Conservation (phyloP, 1,284 basidiomycete genomes). For the Marasmius fiardii region DNA sequence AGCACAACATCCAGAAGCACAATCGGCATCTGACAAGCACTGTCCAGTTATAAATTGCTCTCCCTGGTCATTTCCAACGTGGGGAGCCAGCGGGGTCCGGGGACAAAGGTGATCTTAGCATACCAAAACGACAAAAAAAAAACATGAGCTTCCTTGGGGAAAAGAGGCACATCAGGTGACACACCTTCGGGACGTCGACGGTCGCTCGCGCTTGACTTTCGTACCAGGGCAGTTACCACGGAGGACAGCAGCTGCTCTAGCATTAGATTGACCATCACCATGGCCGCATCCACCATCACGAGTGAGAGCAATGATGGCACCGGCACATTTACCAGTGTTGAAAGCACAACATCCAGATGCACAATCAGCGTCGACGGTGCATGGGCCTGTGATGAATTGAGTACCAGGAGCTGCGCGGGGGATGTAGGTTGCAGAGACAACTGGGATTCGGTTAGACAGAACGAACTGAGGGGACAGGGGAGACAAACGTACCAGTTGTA, state of each 20-base stretch:
- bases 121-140: background rate
- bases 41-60: conserved; percentile 4
- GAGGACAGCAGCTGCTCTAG: background rate
- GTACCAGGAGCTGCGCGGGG: background rate
- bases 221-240: background rate
- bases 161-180: background rate
- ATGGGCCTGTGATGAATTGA: background rate
- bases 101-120: background rate
- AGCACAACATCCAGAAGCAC: conserved; percentile 1
- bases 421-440: background rate
- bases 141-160: background rate
- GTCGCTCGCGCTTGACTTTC: background rate
- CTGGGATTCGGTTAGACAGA: no score
- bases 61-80: conserved; percentile 1
- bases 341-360: background rate
- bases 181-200: background rate
- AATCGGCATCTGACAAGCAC: conserved; percentile 4
- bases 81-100: background rate
- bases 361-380: background rate
- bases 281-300: background rate
- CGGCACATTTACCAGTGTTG: background rate
- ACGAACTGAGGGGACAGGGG: background rate
- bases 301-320: background rate
- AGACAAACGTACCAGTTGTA: background rate
- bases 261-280: background rate